Evolutionary conservation across 2,329 filamentous ascomycete genomes (phyloP).

Genomic region (Trichoderma polysporum): DNA sequence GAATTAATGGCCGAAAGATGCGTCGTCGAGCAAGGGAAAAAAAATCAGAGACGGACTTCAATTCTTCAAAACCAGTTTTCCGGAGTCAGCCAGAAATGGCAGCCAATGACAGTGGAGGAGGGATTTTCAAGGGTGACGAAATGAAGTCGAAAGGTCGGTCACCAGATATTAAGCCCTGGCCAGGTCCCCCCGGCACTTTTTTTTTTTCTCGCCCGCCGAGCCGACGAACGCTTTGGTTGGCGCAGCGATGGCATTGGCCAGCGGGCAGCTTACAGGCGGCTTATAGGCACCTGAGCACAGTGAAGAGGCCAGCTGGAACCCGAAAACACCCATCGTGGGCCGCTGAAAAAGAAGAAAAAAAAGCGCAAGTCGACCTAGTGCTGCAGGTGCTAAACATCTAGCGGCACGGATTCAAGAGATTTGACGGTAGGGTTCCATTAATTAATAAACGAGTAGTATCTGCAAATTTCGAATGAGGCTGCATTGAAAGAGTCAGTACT

Average conservation of each 20-base stretch:
- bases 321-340: slow-evolving; percentile 9
- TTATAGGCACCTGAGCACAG: slow-evolving; percentile 3
- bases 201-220: background rate
- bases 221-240: slow-evolving; percentile 15
- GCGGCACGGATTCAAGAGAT: background rate
- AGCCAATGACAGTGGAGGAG: slow-evolving; percentile 23
- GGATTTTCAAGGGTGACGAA: slow-evolving; percentile 23
- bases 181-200: slow-evolving; percentile 18
- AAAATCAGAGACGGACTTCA: background rate
- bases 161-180: slow-evolving; percentile 20
- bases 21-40: slow-evolving; percentile 1
- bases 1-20: background rate
- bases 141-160: slow-evolving; percentile 22
- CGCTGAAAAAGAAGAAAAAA: slow-evolving; percentile 1
- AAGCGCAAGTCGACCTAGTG: background rate
- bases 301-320: background rate
- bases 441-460: background rate
- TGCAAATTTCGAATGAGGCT: background rate
- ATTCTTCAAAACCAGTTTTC: slow-evolving; percentile 17
- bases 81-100: slow-evolving; percentile 12
- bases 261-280: slow-evolving; percentile 14
- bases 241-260: slow-evolving; percentile 17
- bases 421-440: background rate
- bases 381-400: slow-evolving; percentile 13
- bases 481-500: background rate